Evolutionary conservation across 176 grass and related monocot species (phyloP).

Genomic region (Chloris gayana): DNA sequence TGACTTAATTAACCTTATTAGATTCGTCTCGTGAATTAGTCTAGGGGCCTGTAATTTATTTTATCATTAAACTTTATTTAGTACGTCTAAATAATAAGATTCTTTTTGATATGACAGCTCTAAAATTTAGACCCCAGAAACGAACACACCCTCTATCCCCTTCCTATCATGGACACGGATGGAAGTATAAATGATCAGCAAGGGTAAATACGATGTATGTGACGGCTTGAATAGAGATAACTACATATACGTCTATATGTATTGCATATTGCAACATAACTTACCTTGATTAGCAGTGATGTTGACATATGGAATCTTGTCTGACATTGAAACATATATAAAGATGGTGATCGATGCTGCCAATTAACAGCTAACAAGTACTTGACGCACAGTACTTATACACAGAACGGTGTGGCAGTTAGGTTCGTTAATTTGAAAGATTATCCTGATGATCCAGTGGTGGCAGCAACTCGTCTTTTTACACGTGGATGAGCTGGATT

Average conservation of each 20-base stretch:
- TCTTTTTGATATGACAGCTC: no score
- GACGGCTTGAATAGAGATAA: no score
- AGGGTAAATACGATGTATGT: no score
- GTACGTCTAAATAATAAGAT: no score
- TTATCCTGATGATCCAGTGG: background rate
- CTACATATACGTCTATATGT: no score
- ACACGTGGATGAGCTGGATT: background rate
- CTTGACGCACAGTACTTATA: no score
- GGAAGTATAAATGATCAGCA: background rate
- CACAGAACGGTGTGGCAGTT: background rate
- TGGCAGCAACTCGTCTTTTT: background rate
- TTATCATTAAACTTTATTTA: no score
- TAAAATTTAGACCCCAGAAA: no score
- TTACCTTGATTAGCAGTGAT: background rate
- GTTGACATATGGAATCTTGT: background rate
- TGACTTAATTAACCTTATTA: no score
- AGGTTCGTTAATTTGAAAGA: background rate
- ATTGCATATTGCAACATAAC: no score
- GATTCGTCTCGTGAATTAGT: no score
- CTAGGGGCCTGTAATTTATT: no score
- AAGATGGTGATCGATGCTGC: background rate
- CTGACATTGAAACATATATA: background rate
- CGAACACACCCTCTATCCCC: background rate
- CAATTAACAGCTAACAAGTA: background rate
- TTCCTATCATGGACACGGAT: background rate